Base-by-base conservation (phyloP, 805 yeast genomes). In the Ogataea saltuana region DNA sequence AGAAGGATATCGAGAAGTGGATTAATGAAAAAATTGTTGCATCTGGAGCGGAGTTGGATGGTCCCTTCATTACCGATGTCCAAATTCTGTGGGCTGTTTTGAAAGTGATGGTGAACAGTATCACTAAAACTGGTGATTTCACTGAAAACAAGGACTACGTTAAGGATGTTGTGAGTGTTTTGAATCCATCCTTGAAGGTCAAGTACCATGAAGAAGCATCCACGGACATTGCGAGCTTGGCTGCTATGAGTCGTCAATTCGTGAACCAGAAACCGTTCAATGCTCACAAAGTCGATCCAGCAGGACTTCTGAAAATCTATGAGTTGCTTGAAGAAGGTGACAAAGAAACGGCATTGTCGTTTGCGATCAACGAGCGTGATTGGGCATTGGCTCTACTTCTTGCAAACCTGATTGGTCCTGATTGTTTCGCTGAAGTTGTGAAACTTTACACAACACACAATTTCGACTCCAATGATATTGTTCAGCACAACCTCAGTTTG, bases 361-460 rank as follows among this genome's bases (percentile, higher is more conserved):
- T 71, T 42, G 81, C 93, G 1, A 60, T 89, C 15, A 69, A 74
- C 1, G 75, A 78, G 41, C 75, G 79, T 8, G 86, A 87, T 51
- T 90, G 87, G 84, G 81, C 91, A 0, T 70, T 89, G 61, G 85
- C 96, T 0, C 64, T 91, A 42, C 60, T 88, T 22, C 68, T 90
- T 38, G 81, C 95, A 1, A 75, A 82, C 46, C 61, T 87, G 13
- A 66, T 80, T 20, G 84, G 93, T 2, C 75, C 77, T 16, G 81
- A 78, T 3, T 70, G 71, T 28, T 53, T 61, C 30, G 41, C 51
- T 9, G 55, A 59, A 18, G 75, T 83, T 2, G 81, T 83, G 5
- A 70, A 80, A 18, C 32, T 61, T 11, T 65, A 55, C 45, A 35
- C 59, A 1, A 21, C 45, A 1, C 31, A 38, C 6, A 49, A 46